Evolutionary conservation across 352 stramenopile genomes (phyloP), one percentile per base, ranked within the genome.

Genomic region (Phytopythium sindhum): DNA sequence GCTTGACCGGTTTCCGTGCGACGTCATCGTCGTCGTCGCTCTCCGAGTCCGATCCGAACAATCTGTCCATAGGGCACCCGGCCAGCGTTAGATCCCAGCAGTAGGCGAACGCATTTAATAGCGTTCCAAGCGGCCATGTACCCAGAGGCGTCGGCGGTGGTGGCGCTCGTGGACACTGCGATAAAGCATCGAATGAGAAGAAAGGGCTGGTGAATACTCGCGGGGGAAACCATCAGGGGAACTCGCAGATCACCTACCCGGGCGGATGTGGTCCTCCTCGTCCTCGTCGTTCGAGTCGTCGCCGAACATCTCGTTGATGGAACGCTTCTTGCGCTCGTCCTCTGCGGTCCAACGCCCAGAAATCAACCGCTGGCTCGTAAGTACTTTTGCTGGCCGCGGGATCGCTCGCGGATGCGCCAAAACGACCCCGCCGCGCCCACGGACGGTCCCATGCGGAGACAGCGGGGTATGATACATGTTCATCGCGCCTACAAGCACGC

Each of bases 11-110:
- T 57, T 79, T 73, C 11, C 55, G 33, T 11, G 55, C 55, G 35
- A 17, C 65, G 52, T 82, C 73, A 47, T 84, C 67, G 11, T 93
- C 85, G 0, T 89, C 83, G 23, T 93, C 87, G 56, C 84, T 94
- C 62, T 96, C 87, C 63, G 87, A 96, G 63, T 96, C 87, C 35
- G 87, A 96, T 45, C 86, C 87, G 70, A 96, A 96, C 19, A 96
- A 55, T 17, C 86, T 93, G 57, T 10, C 26, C 54, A 2, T 23
- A 57, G 5, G 6, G 57, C 61, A 57, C 41, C 45, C 3, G 31
- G 1, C 31, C 4, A 55, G 4, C 48, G 45, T 28, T 62, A n/a
- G 29, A 28, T 31, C 8, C 41, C 29, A 37, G 28, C 28, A 29
- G 26, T 21, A 52, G 60, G 54, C 23, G 39, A 31, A 28, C 44